Conservation (phyloP, 2,329 filamentous ascomycete genomes). For the Periconia sp. region DNA sequence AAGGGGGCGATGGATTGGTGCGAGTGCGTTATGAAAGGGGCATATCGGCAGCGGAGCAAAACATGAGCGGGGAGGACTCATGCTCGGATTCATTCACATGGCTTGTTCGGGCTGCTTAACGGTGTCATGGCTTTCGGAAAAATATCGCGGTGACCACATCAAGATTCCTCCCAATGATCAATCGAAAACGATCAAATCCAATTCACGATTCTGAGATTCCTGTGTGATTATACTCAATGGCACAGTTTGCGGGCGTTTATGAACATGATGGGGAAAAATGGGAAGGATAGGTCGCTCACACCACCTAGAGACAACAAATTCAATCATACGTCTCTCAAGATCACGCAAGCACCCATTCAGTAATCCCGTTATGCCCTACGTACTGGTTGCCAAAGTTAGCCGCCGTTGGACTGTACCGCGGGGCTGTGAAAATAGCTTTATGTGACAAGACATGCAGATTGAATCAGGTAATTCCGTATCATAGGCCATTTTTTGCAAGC, state of each 20-base stretch:
- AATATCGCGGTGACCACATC: slow-evolving; percentile 42
- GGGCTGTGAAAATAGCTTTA: no score
- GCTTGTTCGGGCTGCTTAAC: slow-evolving; percentile 42
- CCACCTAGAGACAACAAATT: neutral
- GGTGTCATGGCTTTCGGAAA: slow-evolving; percentile 41
- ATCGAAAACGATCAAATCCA: slow-evolving; percentile 38
- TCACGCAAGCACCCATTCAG: neutral
- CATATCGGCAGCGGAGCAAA: slow-evolving; percentile 30
- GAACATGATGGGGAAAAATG: neutral
- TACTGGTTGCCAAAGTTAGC: no score
- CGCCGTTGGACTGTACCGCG: no score
- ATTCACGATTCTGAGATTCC: neutral
- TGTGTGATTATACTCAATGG: neutral
- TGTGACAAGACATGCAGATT: no score
- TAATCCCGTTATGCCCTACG: no score
- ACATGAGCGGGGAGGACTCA: slow-evolving; percentile 32
- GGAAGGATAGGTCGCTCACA: neutral
- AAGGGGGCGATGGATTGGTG: slow-evolving; percentile 24
- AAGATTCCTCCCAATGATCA: slow-evolving; percentile 43
- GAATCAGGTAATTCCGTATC: no score
- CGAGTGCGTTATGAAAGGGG: slow-evolving; percentile 21
- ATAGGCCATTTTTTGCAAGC: no score
- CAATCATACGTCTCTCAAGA: neutral
- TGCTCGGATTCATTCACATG: slow-evolving; percentile 38
- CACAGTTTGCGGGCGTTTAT: neutral